These are phyloP conservation scores for Exophiala bonariae DNA, from an alignment of 2,329 filamentous ascomycete genomes.

Conservation along the genomic window DNA sequence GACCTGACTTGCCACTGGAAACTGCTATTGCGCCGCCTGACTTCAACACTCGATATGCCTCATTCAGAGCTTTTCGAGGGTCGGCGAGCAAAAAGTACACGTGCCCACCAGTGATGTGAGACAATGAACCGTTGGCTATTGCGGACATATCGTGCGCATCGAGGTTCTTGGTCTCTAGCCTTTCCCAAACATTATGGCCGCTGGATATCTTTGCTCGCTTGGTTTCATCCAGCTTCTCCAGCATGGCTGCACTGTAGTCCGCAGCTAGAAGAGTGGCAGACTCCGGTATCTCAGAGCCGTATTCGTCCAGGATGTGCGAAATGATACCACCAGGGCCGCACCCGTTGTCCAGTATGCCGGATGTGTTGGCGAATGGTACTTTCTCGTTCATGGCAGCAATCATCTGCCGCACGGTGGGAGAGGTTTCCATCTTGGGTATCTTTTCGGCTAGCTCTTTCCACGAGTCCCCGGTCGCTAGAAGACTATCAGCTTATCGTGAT, in stretches of 20 bases:
- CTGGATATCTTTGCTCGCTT: no score
- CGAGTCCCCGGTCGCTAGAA: not conserved
- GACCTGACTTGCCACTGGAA: conserved; percentile 1
- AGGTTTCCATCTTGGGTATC: not conserved
- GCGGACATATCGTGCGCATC: conserved; percentile 7
- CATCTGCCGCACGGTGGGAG: no score
- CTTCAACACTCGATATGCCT: conserved; percentile 1
- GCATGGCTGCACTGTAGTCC: conserved; percentile 4
- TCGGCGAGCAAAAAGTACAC: conserved; percentile 5
- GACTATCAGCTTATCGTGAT: no score
- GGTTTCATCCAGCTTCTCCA: not conserved
- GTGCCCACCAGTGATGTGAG: conserved; percentile 1
- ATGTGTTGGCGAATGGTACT: not conserved
- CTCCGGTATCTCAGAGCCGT: not conserved
- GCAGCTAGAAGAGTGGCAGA: not conserved
- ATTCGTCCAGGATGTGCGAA: conserved; percentile 1
- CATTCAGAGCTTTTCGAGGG: conserved; percentile 1
- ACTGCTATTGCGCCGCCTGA: conserved; percentile 1
- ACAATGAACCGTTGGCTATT: not conserved
- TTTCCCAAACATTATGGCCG: not conserved
- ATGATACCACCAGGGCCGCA: conserved; percentile 4
- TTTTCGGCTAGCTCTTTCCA: conserved; percentile 1
- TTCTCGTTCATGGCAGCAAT: not conserved
- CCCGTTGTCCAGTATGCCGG: conserved; percentile 6
- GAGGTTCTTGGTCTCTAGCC: not conserved